Conservation (phyloP, 164 flowering plant genomes). For the Taxillus chinensis region DNA sequence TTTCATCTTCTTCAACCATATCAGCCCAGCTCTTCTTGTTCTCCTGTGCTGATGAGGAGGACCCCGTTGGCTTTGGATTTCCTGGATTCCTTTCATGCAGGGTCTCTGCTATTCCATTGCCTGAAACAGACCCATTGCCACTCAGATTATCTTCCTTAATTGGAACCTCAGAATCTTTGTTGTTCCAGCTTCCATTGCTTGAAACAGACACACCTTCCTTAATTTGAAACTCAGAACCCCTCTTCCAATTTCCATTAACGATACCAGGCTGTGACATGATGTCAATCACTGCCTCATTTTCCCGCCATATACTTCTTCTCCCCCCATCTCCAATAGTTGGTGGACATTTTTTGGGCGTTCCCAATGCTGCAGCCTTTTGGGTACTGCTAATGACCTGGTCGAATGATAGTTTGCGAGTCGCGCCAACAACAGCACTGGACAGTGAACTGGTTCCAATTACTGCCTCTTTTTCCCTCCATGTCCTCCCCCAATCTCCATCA, state of each 20-base stretch:
- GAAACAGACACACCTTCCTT: neutral
- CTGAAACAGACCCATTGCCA: no score
- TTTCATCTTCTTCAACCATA: conserved; percentile 64
- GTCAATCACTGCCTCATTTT: neutral
- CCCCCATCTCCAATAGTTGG: no score
- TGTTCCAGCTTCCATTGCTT: neutral
- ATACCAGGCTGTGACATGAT: neutral
- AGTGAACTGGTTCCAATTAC: neutral
- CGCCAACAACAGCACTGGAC: neutral
- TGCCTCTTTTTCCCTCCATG: neutral
- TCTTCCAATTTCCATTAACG: neutral
- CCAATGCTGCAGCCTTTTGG: neutral
- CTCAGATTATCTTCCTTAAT: no score
- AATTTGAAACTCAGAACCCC: neutral
- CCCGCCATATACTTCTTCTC: no score
- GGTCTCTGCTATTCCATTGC: no score
- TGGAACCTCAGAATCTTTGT: no score
- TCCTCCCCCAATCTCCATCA: no score
- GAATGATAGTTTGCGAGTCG: conserved; percentile 19
- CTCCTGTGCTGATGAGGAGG: no score
- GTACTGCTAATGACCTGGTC: conserved; percentile 7
- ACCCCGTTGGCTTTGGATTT: no score
- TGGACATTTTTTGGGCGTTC: neutral
- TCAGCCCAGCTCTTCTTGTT: conserved; percentile 65
- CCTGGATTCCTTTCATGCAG: no score